Evolutionary conservation across 2,329 filamentous ascomycete species (phyloP).

Genomic region (Fusarium pseudonygamai): DNA sequence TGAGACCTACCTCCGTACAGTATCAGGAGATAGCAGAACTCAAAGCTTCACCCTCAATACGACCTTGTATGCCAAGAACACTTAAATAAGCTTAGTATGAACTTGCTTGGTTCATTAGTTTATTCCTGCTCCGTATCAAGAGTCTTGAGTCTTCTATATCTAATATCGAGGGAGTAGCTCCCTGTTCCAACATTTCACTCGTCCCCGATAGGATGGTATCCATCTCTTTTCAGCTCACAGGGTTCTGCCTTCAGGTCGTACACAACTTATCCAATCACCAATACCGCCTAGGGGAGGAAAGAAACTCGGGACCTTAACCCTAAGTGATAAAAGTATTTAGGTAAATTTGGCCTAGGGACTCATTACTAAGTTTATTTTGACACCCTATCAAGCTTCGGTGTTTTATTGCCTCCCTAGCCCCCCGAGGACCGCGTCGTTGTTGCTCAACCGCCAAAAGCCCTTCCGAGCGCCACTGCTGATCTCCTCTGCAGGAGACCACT

Average conservation of each 20-base stretch:
- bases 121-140: neutral
- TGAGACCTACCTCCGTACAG: no score
- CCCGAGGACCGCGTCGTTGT: neutral
- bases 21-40: neutral
- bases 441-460: slow-evolving; percentile 8
- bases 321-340: no score
- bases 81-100: neutral
- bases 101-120: neutral
- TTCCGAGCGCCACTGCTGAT: slow-evolving; percentile 33
- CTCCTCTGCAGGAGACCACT: slow-evolving; percentile 27
- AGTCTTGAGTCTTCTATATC: neutral
- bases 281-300: neutral
- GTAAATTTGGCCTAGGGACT: no score
- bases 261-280: neutral
- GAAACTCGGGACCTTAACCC: no score
- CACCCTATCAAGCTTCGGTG: no score
- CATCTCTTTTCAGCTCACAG: slow-evolving; percentile 18
- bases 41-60: neutral
- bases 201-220: neutral
- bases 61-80: neutral
- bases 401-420: no score
- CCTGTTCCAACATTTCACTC: neutral
- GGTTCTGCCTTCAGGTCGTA: neutral
- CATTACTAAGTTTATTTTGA: no score
- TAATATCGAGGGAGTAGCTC: neutral